Percentiles rank a stretch among this genome's conserved stretches.
Conservation (phyloP, 169 alveolate genomes). For the Cryptosporidium meleagridis region DNA sequence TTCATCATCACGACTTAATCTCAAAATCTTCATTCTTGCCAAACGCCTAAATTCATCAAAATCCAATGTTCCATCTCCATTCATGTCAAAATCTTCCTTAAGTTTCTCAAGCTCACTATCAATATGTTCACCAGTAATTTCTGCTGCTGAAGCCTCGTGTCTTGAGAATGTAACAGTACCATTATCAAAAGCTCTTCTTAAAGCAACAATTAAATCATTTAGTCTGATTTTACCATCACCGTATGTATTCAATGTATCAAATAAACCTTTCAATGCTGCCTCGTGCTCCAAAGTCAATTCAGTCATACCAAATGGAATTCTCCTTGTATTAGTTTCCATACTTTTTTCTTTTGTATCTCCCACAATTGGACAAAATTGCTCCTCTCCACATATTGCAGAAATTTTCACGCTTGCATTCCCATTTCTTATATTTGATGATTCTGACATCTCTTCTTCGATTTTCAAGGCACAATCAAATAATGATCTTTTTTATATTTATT, state of each 20-base stretch:
- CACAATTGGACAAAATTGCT: constrained; percentile 30
- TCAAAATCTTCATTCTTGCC: constrained; percentile 70
- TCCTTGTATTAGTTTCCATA: constrained; percentile 17
- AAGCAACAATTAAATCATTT: constrained; percentile 49
- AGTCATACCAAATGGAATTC: constrained; percentile 70
- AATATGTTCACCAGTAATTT: constrained; percentile 67
- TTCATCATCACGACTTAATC: constrained; percentile 69
- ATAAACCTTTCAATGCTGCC: constrained; percentile 62
- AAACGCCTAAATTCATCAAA: constrained; percentile 66
- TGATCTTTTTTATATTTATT: background rate
- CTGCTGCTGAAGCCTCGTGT: constrained; percentile 73
- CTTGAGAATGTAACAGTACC: constrained; percentile 73
- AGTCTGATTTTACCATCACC: constrained; percentile 62
- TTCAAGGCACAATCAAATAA: background rate
- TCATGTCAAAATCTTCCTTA: constrained; percentile 57
- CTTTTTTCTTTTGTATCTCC: constrained; percentile 23
- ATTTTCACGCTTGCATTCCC: background rate
- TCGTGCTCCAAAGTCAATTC: constrained; percentile 66
- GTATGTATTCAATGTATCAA: constrained; percentile 63
- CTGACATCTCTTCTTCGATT: constrained; percentile 5
- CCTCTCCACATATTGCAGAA: constrained; percentile 9
- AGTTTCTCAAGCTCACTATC: constrained; percentile 66
- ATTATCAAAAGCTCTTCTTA: constrained; percentile 70
- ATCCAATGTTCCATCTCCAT: constrained; percentile 62
- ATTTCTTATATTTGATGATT: background rate